Percentiles rank a stretch among this genome's conserved stretches.
Evolutionary conservation across 495 filamentous ascomycete genomes (phyloP).

Genomic region (Bacidia rubella): DNA sequence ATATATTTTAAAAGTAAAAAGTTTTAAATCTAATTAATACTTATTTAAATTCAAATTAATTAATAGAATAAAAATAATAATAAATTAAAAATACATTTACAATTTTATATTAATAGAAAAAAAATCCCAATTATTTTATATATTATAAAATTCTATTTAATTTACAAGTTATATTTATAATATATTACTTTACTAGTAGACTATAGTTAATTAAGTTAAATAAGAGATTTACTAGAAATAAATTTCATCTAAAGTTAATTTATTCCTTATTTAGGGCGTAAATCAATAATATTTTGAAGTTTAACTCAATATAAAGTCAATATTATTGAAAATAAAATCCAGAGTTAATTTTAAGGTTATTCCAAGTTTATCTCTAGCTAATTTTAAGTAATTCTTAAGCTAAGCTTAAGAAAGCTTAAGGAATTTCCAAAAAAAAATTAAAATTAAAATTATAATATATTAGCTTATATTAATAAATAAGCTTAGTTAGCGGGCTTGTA

Average conservation of each 20-base stretch:
- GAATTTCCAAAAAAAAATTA: not conserved
- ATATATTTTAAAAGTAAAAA: too few species aligned
- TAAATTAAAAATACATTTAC: too few species aligned
- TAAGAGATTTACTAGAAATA: constrained; percentile 1
- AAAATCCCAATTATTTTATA: not conserved
- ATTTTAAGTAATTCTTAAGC: not conserved
- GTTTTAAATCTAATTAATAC: too few species aligned
- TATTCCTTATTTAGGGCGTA: too few species aligned
- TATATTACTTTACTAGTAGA: not conserved
- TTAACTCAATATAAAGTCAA: not conserved
- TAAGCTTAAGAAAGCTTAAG: not conserved
- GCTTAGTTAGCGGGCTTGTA: not conserved
- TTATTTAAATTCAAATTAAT: too few species aligned
- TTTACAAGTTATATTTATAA: not conserved
- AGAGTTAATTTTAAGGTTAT: too few species aligned
- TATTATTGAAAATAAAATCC: not conserved
- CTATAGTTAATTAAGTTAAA: not conserved
- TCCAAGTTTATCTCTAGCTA: not conserved
- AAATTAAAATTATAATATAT: not conserved
- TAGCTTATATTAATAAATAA: not conserved
- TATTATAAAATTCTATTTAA: not conserved
- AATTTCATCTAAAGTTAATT: not conserved
- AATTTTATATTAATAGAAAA: not conserved
- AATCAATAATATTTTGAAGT: not conserved
- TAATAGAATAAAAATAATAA: too few species aligned